A percentile compares a stretch with the other conserved stretches of the same genome.
Conservation (phyloP, 495 filamentous ascomycete genomes). For the Patellaria atrata region DNA sequence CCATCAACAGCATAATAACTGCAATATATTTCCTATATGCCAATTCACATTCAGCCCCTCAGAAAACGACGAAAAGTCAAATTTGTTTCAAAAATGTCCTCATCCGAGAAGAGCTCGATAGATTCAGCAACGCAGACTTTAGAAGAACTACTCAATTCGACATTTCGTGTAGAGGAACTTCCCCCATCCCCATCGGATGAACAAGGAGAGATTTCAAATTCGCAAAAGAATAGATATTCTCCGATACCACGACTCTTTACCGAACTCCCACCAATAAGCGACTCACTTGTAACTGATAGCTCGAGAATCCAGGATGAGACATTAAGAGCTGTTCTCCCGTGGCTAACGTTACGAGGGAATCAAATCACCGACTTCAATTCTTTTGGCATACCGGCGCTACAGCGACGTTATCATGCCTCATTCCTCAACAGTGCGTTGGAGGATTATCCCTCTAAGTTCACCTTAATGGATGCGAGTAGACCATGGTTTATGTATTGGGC, state of each 20-base stretch:
- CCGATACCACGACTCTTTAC: conserved; percentile 39
- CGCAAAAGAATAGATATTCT: no score
- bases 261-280: conserved; percentile 48
- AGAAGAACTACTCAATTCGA: conserved; percentile 3
- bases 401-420: conserved; percentile 52
- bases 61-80: conserved; percentile 5
- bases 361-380: conserved; percentile 39
- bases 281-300: conserved; percentile 53
- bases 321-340: conserved; percentile 52
- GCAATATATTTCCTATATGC: no score
- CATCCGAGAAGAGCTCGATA: no score
- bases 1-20: no score
- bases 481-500: conserved; percentile 95
- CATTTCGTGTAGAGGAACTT: conserved; percentile 11
- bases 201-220: conserved; percentile 22
- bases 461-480: conserved; percentile 61
- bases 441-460: conserved; percentile 49
- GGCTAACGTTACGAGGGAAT: conserved; percentile 33
- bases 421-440: conserved; percentile 58
- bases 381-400: conserved; percentile 58
- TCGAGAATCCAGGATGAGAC: conserved; percentile 53
- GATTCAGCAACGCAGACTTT: no score
- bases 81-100: conserved; percentile 2
- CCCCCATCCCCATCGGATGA: conserved; percentile 8
- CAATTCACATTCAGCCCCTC: conserved; percentile 8